Conservation (phyloP, 2,329 filamentous ascomycete species). For the Orbilia quercus region DNA sequence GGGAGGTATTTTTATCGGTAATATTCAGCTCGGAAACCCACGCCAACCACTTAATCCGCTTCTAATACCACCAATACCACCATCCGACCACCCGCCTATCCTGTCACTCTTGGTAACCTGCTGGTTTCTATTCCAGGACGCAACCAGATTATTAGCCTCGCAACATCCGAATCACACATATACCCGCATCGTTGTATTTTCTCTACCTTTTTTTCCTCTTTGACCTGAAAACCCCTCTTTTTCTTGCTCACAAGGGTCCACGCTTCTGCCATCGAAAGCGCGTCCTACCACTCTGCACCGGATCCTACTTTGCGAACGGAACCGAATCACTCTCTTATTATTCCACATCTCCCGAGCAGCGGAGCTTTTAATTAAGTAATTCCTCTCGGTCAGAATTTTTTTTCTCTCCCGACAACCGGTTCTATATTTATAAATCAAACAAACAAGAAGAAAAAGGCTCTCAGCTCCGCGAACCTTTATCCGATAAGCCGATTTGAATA, state of each 20-base stretch:
- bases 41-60: conserved; percentile 29
- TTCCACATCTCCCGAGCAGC: conserved; percentile 41
- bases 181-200: conserved; percentile 15
- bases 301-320: conserved; percentile 41
- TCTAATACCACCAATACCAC: conserved; percentile 48
- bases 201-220: not conserved
- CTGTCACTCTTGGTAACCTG: conserved; percentile 18
- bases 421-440: not conserved
- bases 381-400: conserved; percentile 48
- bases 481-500: conserved; percentile 2
- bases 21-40: conserved; percentile 53
- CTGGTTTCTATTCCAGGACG: conserved; percentile 20
- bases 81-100: conserved; percentile 17
- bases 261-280: conserved; percentile 43
- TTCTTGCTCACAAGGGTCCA: conserved; percentile 47
- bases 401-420: conserved; percentile 10
- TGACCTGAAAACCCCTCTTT: conserved; percentile 32
- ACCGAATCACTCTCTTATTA: conserved; percentile 40
- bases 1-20: conserved; percentile 46
- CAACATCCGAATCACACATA: conserved; percentile 15
- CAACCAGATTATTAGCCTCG: conserved; percentile 29
- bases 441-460: not conserved
- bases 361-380: conserved; percentile 57
- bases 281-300: conserved; percentile 6
- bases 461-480: not conserved